Base-by-base conservation (phyloP, 495 filamentous ascomycete species). In the Trichocladium uniseriatum region DNA sequence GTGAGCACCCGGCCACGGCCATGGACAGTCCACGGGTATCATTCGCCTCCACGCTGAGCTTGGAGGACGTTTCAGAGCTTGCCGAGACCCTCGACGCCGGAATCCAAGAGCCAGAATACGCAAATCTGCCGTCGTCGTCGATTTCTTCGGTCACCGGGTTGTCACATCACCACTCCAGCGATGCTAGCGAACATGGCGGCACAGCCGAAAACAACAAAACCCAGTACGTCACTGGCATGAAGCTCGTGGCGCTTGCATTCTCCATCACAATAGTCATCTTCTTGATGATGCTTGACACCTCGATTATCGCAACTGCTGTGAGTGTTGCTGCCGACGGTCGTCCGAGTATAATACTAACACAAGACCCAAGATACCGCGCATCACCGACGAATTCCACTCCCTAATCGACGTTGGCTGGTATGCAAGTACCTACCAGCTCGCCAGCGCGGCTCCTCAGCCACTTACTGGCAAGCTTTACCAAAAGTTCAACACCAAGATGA, bases 371-470 rank as follows among this genome's bases (percentile, higher is more conserved):
- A 67, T 75, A 24, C 74, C 74, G 0, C 58, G 56, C 6, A 76
- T 78, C 35, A 73, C 72, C 1, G 60, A 65, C 42, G 68, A 73
- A 2, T 76, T 78, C 54, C 40, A 69, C 31, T 69, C 65, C 2
- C 59, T 77, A 2, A 31, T 48, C 0, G 76, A 79, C 45, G 64
- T 79, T 9, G 62, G 58, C 2, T 80, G 75, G 77, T 80, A 80
- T 48, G 68, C 65, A 0, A 68, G 59, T 42, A 61, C 66, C 10
- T 81, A 81, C 55, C 63, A 79, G 21, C 60, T 82, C 5, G 72
- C 76, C 11, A 67, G 64, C 36, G 69, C 71, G 11, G 64, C 67
- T 19, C 60, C 78, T n/a, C 69, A 76, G 31, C 71, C 75, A 1
- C 57, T 76, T n/a, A 73, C 64, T 31, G 77, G 77, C 35, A 71